Evolutionary conservation across 192 early-diverging fungal genomes (phyloP).

Genomic region (Backusella sp.): DNA sequence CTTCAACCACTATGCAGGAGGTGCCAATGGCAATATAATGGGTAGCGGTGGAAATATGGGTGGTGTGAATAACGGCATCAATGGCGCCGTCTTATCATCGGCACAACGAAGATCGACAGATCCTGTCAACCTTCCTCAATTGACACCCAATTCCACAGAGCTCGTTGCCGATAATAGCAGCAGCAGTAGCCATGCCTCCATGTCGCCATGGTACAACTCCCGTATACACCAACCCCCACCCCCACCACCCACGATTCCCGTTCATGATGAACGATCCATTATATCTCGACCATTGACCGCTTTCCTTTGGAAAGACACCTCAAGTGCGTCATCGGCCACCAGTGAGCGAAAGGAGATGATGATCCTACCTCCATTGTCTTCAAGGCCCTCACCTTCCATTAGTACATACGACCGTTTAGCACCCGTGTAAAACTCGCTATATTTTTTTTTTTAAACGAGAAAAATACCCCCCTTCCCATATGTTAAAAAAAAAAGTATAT

Average conservation of each 20-base stretch:
- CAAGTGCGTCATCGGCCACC: not conserved
- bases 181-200: not conserved
- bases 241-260: not conserved
- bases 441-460: not conserved
- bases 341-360: constrained; percentile 9
- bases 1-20: not conserved
- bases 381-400: constrained; percentile 6
- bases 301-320: constrained; percentile 23
- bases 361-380: constrained; percentile 22
- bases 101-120: not conserved
- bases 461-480: not conserved
- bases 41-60: not conserved
- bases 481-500: too few species aligned
- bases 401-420: constrained; percentile 17
- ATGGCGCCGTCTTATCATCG: not conserved
- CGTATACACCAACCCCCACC: not conserved
- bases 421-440: not conserved
- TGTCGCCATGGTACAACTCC: constrained; percentile 2
- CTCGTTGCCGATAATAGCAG: not conserved
- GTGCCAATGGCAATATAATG: not conserved
- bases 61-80: not conserved
- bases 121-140: not conserved
- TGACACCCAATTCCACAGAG: not conserved
- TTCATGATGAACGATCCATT: constrained; percentile 13
- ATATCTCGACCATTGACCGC: constrained; percentile 26